Percentiles rank a stretch among this genome's conserved stretches.
Conservation (phyloP, 2,329 filamentous ascomycete genomes). For the Stemphylium lycopersici region DNA sequence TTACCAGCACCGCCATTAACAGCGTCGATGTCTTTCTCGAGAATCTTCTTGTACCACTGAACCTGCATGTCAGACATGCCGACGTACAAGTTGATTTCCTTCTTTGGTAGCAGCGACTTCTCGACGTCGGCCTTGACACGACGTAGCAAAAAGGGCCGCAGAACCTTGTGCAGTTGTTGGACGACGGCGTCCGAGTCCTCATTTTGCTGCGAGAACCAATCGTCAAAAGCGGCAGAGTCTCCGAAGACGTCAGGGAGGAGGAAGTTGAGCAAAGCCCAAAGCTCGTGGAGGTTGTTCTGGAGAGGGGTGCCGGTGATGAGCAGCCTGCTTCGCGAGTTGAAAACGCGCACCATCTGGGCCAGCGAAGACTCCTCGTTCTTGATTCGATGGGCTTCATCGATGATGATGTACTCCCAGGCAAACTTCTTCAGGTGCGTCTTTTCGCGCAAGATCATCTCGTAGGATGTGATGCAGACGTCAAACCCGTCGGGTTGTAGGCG, state of each 20-base stretch:
- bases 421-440: slow-evolving; percentile 96
- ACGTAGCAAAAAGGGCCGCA: slow-evolving; percentile 91
- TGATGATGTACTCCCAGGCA: slow-evolving; percentile 99
- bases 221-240: slow-evolving; percentile 93
- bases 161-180: slow-evolving; percentile 89
- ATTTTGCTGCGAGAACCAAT: slow-evolving; percentile 94
- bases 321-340: slow-evolving; percentile 92
- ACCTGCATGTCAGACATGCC: slow-evolving; percentile 99
- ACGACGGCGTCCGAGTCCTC: slow-evolving; percentile 94
- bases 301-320: slow-evolving; percentile 96
- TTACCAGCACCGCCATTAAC: slow-evolving; percentile 97
- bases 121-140: slow-evolving; percentile 98
- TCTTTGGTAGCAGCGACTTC: slow-evolving; percentile 96
- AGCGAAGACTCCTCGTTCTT: slow-evolving; percentile 99
- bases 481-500: slow-evolving; percentile 93
- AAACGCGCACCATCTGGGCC: slow-evolving; percentile 93
- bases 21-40: slow-evolving; percentile 98
- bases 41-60: slow-evolving; percentile 98
- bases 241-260: slow-evolving; percentile 97
- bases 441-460: slow-evolving; percentile 97
- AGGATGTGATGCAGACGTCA: slow-evolving; percentile 97
- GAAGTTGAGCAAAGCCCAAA: slow-evolving; percentile 98
- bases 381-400: slow-evolving; percentile 97
- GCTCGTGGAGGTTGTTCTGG: slow-evolving; percentile 96
- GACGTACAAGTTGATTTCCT: slow-evolving; percentile 95